Evolutionary conservation across 352 stramenopile species (phyloP), one percentile per base, ranked within the genome.

Genomic region (Aphanomyces stellatus): DNA sequence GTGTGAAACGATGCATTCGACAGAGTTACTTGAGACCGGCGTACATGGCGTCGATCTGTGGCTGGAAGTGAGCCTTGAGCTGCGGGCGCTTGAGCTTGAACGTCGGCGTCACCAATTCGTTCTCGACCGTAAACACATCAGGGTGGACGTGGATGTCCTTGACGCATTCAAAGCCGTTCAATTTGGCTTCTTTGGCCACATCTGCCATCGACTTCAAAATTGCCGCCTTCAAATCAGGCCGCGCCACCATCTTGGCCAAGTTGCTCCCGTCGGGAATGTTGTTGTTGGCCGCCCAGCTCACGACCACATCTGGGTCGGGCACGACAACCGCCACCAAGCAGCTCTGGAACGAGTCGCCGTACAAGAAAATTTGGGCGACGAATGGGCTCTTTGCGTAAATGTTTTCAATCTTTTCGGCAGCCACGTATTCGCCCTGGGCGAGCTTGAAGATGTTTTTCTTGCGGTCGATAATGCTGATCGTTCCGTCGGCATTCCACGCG

Each of bases 401-500:
- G 71, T 96, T 95, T 72, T 99, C 96, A 67, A 99, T 88, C 79
- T 98, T 98, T 76, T 99, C 96, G 5, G 96, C 77, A 0, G 96
- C 94, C 3, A 99, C 85, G 76, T 99, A 99, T 76, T 99, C 96
- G 48, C 95, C 96, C 72, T 97, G 87, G 22, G 87, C 83, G 17
- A 97, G 85, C 82, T 97, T 97, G 78, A 97, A 97, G 71, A 97
- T 95, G 74, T 97, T 96, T 75, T 97, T 96, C 79, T 94, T 95
- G 51, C 88, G 84, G 61, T 96, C 87, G 37, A 96, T 88, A 71
- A 98, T 96, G 57, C 80, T 83, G 48, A 98, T 72, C 55, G 86
- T 96, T 33, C 92, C 92, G 68, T 98, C 86, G 28, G 86, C 87
- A 75, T 99, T 98, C 78, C 98, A 97, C 42, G 80, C 82, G 15